Conservation (phyloP, 352 stramenopile species). For the Stephanocyclus meneghinianus region DNA sequence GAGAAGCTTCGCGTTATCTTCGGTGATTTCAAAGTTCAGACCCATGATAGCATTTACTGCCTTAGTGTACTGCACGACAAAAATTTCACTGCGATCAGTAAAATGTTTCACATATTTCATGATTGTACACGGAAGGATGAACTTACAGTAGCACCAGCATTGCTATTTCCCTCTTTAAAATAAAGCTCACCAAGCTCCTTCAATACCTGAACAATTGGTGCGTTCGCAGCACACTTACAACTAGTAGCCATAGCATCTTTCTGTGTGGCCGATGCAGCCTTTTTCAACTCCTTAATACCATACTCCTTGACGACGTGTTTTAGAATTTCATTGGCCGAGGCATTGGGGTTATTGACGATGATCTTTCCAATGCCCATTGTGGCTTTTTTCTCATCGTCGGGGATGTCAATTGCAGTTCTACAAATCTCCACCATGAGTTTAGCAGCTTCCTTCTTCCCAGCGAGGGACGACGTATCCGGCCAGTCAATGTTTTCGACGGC, state of each 20-base stretch:
- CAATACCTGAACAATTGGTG: slow-evolving; percentile 51
- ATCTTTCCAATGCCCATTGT: slow-evolving; percentile 59
- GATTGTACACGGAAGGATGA: background rate
- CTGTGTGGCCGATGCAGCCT: slow-evolving; percentile 48
- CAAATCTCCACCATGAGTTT: slow-evolving; percentile 49
- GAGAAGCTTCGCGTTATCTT: slow-evolving; percentile 66
- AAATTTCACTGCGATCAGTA: slow-evolving; percentile 6
- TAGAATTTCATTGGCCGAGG: slow-evolving; percentile 51
- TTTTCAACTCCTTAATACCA: slow-evolving; percentile 51
- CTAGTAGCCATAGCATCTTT: slow-evolving; percentile 37
- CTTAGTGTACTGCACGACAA: slow-evolving; percentile 53
- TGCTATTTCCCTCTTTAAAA: slow-evolving; percentile 59
- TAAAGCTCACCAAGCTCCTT: slow-evolving; percentile 65
- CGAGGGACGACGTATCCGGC: slow-evolving; percentile 18
- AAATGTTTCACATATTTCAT: background rate
- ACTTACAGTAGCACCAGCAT: slow-evolving; percentile 44
- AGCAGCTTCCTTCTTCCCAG: slow-evolving; percentile 30
- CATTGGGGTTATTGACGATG: slow-evolving; percentile 50
- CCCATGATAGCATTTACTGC: slow-evolving; percentile 52
- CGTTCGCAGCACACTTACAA: slow-evolving; percentile 61
- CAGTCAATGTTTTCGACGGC: slow-evolving; percentile 36
- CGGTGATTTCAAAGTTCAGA: slow-evolving; percentile 69
- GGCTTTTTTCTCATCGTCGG: slow-evolving; percentile 58
- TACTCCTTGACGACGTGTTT: slow-evolving; percentile 63
- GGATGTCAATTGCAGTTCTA: slow-evolving; percentile 56